These are phyloP conservation scores for Toxicodendron radicans DNA, from an alignment of 345 rosid genomes.

Conservation along the genomic window DNA sequence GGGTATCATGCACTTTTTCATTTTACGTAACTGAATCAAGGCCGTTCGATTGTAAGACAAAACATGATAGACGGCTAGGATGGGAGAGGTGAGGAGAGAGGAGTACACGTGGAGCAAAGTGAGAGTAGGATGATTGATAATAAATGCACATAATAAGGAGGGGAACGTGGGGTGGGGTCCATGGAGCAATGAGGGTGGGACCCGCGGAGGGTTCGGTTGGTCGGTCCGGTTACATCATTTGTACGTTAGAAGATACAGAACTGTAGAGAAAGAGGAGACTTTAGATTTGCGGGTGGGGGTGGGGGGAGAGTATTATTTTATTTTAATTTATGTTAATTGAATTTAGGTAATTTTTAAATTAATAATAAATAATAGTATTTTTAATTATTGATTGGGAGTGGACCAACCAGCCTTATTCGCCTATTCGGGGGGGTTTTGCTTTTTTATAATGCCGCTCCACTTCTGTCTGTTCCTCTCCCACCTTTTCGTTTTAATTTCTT, in stretches of 20 bases:
- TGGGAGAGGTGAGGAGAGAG: constrained; percentile 13
- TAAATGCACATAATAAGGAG: constrained; percentile 25
- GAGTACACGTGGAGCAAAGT: not conserved
- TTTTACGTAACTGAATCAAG: constrained; percentile 16
- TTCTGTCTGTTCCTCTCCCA: not conserved
- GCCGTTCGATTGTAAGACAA: constrained; percentile 12
- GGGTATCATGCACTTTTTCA: constrained; percentile 3
- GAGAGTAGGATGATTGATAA: constrained; percentile 2
- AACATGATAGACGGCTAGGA: too few species aligned
- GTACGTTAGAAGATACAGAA: constrained; percentile 23
- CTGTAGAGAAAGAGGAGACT: not conserved
- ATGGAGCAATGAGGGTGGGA: constrained; percentile 6
- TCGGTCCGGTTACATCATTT: constrained; percentile 33
- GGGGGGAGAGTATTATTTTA: not conserved
- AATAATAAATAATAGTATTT: not conserved
- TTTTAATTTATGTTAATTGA: not conserved
- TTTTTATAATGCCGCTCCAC: constrained; percentile 12
- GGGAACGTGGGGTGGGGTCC: constrained; percentile 36
- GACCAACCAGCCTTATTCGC: not conserved
- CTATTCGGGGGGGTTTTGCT: not conserved
- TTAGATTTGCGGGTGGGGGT: constrained; percentile 11
- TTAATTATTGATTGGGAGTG: not conserved
- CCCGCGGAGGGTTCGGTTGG: constrained; percentile 28
- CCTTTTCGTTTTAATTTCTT: not conserved
- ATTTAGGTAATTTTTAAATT: not conserved